Evolutionary conservation across 2,329 filamentous ascomycete species (phyloP).

Genomic region (Pestalotiopsis sp.): DNA sequence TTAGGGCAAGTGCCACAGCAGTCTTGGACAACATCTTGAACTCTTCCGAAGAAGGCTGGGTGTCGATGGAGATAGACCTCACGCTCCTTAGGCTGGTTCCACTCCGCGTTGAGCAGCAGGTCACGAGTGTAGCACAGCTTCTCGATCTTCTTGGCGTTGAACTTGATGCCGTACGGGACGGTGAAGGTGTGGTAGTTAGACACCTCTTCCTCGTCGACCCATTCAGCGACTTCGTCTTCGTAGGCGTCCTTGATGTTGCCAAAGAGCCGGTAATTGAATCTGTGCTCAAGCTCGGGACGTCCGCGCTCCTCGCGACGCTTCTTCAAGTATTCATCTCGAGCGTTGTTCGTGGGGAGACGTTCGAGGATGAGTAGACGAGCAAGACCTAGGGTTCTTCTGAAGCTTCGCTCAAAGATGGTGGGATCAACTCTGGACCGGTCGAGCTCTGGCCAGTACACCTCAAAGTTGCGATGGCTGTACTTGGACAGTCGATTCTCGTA

Average conservation of each 20-base stretch:
- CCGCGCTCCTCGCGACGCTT: constrained; percentile 72
- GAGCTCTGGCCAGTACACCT: constrained; percentile 76
- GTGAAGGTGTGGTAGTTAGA: constrained; percentile 80
- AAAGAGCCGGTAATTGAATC: constrained; percentile 42
- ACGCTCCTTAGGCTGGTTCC: constrained; percentile 78
- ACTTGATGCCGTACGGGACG: constrained; percentile 64
- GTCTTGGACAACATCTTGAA: constrained; percentile 73
- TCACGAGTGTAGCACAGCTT: constrained; percentile 81
- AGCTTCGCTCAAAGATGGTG: constrained; percentile 83
- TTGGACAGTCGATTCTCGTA: constrained; percentile 88
- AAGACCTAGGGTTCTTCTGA: constrained; percentile 72
- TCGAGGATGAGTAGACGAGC: constrained; percentile 80
- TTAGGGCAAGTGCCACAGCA: constrained; percentile 80
- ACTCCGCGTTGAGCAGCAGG: constrained; percentile 79
- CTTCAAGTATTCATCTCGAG: constrained; percentile 69
- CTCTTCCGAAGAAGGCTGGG: constrained; percentile 79
- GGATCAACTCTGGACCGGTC: constrained; percentile 78
- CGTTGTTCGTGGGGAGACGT: constrained; percentile 66
- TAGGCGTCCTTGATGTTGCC: constrained; percentile 77
- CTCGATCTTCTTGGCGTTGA: constrained; percentile 71
- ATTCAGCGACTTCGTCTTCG: constrained; percentile 82
- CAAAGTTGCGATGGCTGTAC: constrained; percentile 81
- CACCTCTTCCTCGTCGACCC: constrained; percentile 74
- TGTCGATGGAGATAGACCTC: constrained; percentile 78
- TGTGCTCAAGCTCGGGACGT: constrained; percentile 53